Evolutionary conservation across 108 stramenopile genomes (phyloP).

Genomic region (Cylindrotheca fusiformis): DNA sequence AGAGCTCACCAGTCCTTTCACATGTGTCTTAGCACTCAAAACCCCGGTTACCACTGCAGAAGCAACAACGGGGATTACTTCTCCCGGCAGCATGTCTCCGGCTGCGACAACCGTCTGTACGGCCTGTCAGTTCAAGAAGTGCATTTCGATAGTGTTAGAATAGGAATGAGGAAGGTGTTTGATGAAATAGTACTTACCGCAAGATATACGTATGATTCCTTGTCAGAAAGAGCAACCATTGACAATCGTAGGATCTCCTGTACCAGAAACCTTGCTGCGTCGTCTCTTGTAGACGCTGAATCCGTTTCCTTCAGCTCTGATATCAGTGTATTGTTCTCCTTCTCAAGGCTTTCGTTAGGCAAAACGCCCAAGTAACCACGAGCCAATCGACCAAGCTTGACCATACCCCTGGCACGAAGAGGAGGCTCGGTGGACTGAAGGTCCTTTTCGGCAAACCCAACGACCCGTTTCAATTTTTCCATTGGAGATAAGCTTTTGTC

Average conservation of each 20-base stretch:
- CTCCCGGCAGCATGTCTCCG: slow-evolving; percentile 50
- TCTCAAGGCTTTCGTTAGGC: not conserved
- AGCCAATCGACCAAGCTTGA: slow-evolving; percentile 61
- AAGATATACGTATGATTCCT: slow-evolving; percentile 86
- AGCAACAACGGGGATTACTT: slow-evolving; percentile 53
- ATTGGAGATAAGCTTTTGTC: not conserved
- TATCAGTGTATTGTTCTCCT: not conserved
- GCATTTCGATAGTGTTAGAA: no score
- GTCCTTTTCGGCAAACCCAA: slow-evolving; percentile 51
- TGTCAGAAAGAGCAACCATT: slow-evolving; percentile 57
- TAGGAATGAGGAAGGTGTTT: no score
- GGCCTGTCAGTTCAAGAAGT: no score
- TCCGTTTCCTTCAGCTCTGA: slow-evolving; percentile 4
- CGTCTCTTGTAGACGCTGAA: not conserved
- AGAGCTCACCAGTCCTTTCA: not conserved
- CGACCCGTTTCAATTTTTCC: slow-evolving; percentile 7
- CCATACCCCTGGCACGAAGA: slow-evolving; percentile 74
- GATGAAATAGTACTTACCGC: slow-evolving; percentile 37
- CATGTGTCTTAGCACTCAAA: not conserved
- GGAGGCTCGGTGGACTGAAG: slow-evolving; percentile 68
- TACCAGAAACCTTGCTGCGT: not conserved
- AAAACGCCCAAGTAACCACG: slow-evolving; percentile 35
- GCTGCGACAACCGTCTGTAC: slow-evolving; percentile 77
- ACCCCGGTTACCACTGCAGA: slow-evolving; percentile 36
- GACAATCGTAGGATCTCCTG: slow-evolving; percentile 37